Evolutionary conservation across 2,329 filamentous ascomycete genomes (phyloP).

Genomic region (Ceratocystis alfenasii): DNA sequence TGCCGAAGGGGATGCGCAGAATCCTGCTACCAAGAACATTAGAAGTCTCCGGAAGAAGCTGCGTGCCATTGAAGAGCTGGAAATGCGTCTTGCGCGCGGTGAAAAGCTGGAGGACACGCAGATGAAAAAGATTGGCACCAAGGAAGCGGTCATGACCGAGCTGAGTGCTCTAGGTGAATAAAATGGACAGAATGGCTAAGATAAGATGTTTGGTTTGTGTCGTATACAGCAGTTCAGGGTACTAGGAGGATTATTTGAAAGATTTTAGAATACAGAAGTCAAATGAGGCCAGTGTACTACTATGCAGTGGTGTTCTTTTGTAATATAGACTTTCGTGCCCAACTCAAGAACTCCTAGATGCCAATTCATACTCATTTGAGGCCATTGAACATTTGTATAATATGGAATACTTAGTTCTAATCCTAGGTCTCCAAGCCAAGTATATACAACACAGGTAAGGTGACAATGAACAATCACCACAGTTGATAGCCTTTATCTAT

Average conservation of each 20-base stretch:
- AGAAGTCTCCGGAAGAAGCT: conserved; percentile 93
- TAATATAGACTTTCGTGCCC: no score
- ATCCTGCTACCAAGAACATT: conserved; percentile 85
- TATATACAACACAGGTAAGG: no score
- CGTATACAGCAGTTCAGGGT: neutral
- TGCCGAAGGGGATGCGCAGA: conserved; percentile 40
- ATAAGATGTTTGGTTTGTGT: neutral
- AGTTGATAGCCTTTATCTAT: no score
- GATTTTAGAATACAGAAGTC: no score
- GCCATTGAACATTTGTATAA: no score
- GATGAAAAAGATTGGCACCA: conserved; percentile 94
- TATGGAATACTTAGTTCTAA: no score
- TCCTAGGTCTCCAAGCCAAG: no score
- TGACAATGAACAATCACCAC: no score
- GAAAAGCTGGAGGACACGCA: conserved; percentile 98
- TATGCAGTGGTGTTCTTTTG: no score
- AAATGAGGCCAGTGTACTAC: no score
- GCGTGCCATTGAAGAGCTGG: conserved; percentile 90
- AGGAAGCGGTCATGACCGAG: conserved; percentile 72
- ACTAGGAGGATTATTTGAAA: neutral
- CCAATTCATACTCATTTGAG: no score
- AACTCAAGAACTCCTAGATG: no score
- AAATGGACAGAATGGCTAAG: conserved; percentile 13
- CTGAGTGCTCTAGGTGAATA: conserved; percentile 46
- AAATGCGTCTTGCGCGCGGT: conserved; percentile 86